These are phyloP conservation scores for Myotisia sp. DNA, from an alignment of 2,329 filamentous ascomycete species.

Conservation along the genomic window DNA sequence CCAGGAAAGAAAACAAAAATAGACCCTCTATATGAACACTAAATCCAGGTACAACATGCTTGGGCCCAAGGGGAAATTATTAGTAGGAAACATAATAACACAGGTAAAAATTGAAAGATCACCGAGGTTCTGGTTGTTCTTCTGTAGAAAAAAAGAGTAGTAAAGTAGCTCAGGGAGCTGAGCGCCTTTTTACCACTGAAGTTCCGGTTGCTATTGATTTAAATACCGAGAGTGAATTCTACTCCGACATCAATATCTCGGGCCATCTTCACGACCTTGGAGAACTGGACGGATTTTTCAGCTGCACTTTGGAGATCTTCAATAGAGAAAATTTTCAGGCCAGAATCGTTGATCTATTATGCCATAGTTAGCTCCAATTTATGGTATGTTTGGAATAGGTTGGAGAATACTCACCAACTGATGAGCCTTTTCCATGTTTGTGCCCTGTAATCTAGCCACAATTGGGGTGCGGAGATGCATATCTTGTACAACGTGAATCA, in stretches of 20 bases:
- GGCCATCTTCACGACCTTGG: constrained; percentile 97
- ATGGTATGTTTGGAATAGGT: neutral
- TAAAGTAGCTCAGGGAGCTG: no score
- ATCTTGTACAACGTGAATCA: constrained; percentile 85
- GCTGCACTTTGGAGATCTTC: constrained; percentile 94
- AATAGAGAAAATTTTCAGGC: constrained; percentile 99
- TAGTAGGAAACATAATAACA: no score
- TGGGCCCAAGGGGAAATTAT: no score
- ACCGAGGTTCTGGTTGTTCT: no score
- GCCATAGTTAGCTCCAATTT: constrained; percentile 5
- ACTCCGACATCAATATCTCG: constrained; percentile 95
- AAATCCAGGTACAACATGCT: no score
- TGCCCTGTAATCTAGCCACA: constrained; percentile 92
- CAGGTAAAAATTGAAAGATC: no score
- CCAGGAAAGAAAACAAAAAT: no score
- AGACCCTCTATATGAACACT: no score
- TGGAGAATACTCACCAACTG: constrained; percentile 45
- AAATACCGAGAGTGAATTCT: constrained; percentile 90
- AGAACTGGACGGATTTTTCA: constrained; percentile 97
- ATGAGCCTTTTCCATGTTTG: constrained; percentile 92
- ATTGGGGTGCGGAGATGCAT: constrained; percentile 96
- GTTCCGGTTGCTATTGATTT: constrained; percentile 26
- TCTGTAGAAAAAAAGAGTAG: no score
- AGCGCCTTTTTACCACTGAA: no score
- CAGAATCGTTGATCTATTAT: constrained; percentile 73